These are phyloP conservation scores for Suhomyces pyralidae DNA, from an alignment of 805 yeast species.

Conservation along the genomic window DNA sequence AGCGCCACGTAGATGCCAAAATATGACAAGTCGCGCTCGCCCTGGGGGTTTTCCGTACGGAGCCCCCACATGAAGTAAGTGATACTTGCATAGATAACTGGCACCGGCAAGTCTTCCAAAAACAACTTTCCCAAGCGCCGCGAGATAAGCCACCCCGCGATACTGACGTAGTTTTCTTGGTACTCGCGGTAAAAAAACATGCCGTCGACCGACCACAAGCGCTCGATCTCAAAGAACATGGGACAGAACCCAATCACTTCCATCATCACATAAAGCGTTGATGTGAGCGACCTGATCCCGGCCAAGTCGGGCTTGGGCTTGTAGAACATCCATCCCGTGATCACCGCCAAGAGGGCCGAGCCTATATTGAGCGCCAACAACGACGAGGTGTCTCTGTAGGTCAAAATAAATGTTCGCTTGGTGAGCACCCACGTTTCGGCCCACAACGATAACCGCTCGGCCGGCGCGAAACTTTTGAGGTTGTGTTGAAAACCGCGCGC, in stretches of 20 bases:
- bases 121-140: constrained; percentile 64
- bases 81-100: constrained; percentile 55
- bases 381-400: constrained; percentile 33
- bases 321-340: constrained; percentile 76
- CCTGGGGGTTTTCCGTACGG: constrained; percentile 25
- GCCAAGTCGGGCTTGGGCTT: constrained; percentile 56
- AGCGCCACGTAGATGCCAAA: constrained; percentile 22
- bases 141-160: constrained; percentile 63
- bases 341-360: constrained; percentile 48
- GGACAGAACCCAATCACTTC: constrained; percentile 42
- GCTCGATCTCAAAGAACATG: constrained; percentile 36
- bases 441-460: constrained; percentile 23
- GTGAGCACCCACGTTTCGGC: constrained; percentile 33
- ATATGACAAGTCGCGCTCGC: constrained; percentile 13
- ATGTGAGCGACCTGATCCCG: constrained; percentile 60
- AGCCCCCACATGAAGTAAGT: constrained; percentile 80
- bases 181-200: constrained; percentile 52
- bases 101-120: constrained; percentile 66
- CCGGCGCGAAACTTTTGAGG: constrained; percentile 14
- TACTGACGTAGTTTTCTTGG: constrained; percentile 63
- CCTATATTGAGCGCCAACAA: constrained; percentile 38
- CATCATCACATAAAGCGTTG: constrained; percentile 33
- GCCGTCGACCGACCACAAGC: constrained; percentile 40
- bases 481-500: constrained; percentile 14
- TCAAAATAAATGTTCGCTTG: constrained; percentile 29